phyloP scores from a whole-genome alignment of 2,329 filamentous ascomycete species.

The Exophiala phaeomuriformis region DNA sequence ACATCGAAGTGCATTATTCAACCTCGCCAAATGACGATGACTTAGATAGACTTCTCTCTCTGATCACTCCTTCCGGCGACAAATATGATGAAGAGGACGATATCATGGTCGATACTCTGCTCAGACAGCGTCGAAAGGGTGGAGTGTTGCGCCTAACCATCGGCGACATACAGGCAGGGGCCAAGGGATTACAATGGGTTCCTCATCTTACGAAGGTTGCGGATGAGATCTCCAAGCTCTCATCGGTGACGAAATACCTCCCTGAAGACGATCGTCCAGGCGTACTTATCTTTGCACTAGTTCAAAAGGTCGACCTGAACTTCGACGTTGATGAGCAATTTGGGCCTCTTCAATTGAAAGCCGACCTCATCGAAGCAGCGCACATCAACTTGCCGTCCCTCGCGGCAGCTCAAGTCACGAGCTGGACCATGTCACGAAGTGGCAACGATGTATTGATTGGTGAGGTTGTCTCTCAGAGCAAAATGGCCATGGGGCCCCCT shows the following conservation, averaged over 20 bases:
- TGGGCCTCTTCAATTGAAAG: slow-evolving; percentile 54
- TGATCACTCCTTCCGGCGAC: slow-evolving; percentile 86
- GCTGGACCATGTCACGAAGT: slow-evolving; percentile 57
- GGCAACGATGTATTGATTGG: slow-evolving; percentile 64
- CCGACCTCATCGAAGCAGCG: slow-evolving; percentile 61
- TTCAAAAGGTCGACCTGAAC: slow-evolving; percentile 57
- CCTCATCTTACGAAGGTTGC: slow-evolving; percentile 62
- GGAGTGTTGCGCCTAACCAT: slow-evolving; percentile 67
- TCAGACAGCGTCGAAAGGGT: slow-evolving; percentile 80
- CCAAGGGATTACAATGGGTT: slow-evolving; percentile 59
- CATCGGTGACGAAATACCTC: slow-evolving; percentile 85
- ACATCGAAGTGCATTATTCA: slow-evolving; percentile 66
- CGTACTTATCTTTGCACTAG: slow-evolving; percentile 62
- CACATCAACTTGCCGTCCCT: slow-evolving; percentile 82
- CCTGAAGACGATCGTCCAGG: slow-evolving; percentile 93
- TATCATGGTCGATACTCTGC: slow-evolving; percentile 84
- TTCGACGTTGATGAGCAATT: slow-evolving; percentile 62
- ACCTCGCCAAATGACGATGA: slow-evolving; percentile 68
- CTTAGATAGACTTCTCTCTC: slow-evolving; percentile 69
- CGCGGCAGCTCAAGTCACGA: slow-evolving; percentile 66
- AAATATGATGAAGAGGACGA: slow-evolving; percentile 86
- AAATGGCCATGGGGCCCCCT: slow-evolving; percentile 36
- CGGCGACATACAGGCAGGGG: slow-evolving; percentile 54
- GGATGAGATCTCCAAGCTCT: slow-evolving; percentile 72
- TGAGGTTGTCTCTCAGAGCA: slow-evolving; percentile 44